Evolutionary conservation across 176 grass and related monocot genomes (phyloP).

Genomic region (Carex littledalei): DNA sequence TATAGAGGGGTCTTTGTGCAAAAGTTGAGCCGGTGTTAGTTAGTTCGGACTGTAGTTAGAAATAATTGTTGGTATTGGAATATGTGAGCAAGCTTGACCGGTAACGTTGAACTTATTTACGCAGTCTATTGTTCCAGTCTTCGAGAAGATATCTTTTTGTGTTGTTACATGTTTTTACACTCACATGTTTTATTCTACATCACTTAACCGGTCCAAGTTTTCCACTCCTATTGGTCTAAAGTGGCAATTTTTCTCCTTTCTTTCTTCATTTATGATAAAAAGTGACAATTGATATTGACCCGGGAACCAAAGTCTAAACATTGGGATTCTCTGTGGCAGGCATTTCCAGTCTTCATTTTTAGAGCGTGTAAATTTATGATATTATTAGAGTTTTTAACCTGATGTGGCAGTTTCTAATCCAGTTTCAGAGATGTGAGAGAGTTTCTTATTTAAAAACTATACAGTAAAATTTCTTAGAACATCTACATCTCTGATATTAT

Average conservation of each 20-base stretch:
- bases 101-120: not conserved
- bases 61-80: not conserved
- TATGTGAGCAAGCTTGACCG: not conserved
- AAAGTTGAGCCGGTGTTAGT: not conserved
- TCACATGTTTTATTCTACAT: not conserved
- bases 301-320: not conserved
- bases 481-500: too few relatives aligned
- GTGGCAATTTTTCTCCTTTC: not conserved
- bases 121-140: not conserved
- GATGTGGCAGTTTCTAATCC: too few relatives aligned
- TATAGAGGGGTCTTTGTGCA: not conserved
- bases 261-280: not conserved
- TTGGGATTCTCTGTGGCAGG: not conserved
- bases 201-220: not conserved
- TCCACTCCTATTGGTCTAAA: not conserved
- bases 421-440: too few relatives aligned
- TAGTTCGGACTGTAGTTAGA: not conserved
- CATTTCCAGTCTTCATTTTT: not conserved
- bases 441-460: too few relatives aligned
- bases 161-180: constrained; percentile 3
- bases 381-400: too few relatives aligned
- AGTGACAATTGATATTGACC: not conserved
- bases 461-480: too few relatives aligned
- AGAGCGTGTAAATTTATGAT: too few relatives aligned
- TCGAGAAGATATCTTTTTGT: not conserved